Conservation (phyloP, 805 yeast species). For the Sugiyamaella valdiviana region DNA sequence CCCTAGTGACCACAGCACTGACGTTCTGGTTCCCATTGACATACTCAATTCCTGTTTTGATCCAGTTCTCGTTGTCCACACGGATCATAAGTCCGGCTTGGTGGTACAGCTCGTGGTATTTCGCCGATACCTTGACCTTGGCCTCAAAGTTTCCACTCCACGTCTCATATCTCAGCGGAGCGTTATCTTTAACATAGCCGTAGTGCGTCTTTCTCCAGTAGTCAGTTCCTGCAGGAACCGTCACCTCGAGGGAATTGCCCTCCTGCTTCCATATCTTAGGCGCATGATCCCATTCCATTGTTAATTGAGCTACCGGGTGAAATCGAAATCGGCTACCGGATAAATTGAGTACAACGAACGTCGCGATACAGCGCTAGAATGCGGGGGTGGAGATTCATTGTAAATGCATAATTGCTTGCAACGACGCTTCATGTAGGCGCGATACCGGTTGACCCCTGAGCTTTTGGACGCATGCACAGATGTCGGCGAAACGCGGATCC, state of each 20-base stretch:
- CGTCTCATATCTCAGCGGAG: no score
- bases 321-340: no score
- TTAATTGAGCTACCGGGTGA: no score
- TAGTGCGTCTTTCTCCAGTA: slow-evolving; percentile 1
- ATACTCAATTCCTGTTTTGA: background rate
- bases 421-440: no score
- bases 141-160: slow-evolving; percentile 1
- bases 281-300: background rate
- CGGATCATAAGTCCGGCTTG: slow-evolving; percentile 2
- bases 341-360: no score
- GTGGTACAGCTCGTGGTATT: background rate
- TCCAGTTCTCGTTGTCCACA: background rate
- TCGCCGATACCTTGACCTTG: background rate
- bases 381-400: no score
- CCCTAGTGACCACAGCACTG: background rate
- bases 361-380: no score
- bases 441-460: no score
- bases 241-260: background rate
- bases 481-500: slow-evolving; percentile 1
- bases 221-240: background rate
- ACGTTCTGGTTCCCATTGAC: background rate
- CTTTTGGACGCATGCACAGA: no score
- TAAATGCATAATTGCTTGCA: no score
- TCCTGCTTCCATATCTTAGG: background rate
- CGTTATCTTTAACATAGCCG: background rate